phyloP scores from a whole-genome alignment of 2,329 filamentous ascomycete species.

The Hypoxylon sp. region DNA sequence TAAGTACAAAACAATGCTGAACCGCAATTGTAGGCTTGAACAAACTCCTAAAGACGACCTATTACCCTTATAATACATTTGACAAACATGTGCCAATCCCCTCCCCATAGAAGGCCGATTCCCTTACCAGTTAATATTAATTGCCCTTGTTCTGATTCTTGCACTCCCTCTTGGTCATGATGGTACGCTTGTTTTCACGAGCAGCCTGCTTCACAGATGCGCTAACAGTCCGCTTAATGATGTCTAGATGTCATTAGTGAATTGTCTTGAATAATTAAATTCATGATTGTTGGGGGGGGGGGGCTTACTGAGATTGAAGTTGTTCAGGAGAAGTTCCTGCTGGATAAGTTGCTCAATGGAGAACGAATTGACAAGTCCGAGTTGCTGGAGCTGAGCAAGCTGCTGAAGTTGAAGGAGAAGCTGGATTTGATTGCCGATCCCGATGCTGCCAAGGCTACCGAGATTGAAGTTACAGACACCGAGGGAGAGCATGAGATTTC shows the following conservation, averaged over 20 bases:
- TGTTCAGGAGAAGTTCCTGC: conserved; percentile 47
- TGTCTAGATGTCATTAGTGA: conserved; percentile 41
- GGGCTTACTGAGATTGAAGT: conserved; percentile 47
- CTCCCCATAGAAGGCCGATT: neutral
- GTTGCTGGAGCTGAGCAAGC: conserved; percentile 48
- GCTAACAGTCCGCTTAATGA: conserved; percentile 50
- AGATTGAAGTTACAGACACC: conserved; percentile 52
- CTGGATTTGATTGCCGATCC: conserved; percentile 49
- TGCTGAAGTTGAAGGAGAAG: conserved; percentile 53
- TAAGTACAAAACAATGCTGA: conserved; percentile 7
- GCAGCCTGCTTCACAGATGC: conserved; percentile 47
- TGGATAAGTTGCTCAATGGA: conserved; percentile 48
- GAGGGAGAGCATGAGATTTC: conserved; percentile 46
- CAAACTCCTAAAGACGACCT: conserved; percentile 7
- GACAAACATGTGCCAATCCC: neutral
- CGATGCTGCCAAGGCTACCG: conserved; percentile 43
- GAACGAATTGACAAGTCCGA: conserved; percentile 48
- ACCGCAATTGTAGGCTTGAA: conserved; percentile 14
- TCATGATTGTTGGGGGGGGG: neutral
- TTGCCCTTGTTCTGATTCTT: conserved; percentile 23
- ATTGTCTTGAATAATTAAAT: neutral
- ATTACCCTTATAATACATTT: conserved; percentile 7
- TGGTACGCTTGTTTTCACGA: conserved; percentile 44
- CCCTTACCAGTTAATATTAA: conserved; percentile 9
- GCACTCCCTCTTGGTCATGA: conserved; percentile 45